Conservation (phyloP, 2,329 filamentous ascomycete species). For the Fusarium bactridioides region DNA sequence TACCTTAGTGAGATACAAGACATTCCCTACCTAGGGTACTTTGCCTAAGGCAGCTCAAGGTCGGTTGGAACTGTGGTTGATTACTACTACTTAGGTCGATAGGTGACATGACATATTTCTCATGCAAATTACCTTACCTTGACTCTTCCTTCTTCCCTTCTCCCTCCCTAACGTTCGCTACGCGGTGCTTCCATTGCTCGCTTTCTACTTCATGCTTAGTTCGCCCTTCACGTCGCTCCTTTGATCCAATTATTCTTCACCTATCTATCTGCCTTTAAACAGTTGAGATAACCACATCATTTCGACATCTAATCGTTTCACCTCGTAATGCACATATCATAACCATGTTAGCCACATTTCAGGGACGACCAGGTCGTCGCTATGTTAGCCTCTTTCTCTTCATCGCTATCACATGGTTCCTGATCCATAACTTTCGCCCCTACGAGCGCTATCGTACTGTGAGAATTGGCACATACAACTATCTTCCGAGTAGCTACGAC, state of each 20-base stretch:
- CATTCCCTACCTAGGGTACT: background rate
- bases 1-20: background rate
- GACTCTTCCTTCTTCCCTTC: background rate
- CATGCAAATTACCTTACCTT: background rate
- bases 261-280: background rate
- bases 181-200: background rate
- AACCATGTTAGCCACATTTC: conserved; percentile 45
- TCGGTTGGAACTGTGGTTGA: background rate
- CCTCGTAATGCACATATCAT: conserved; percentile 27
- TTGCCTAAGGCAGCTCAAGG: background rate
- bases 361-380: conserved; percentile 46
- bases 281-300: conserved; percentile 1
- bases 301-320: background rate
- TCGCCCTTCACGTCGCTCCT: conserved; percentile 11
- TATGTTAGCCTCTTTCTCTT: conserved; percentile 44
- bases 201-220: background rate
- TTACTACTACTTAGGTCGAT: background rate
- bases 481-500: conserved; percentile 49
- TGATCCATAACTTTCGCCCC: conserved; percentile 41
- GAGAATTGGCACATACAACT: conserved; percentile 40
- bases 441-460: conserved; percentile 29
- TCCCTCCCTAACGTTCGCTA: background rate
- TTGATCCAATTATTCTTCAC: background rate
- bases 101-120: background rate
- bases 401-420: conserved; percentile 38